Evolutionary conservation across 495 filamentous ascomycete genomes (phyloP).

Genomic region (Astrothelium subdiscretum): DNA sequence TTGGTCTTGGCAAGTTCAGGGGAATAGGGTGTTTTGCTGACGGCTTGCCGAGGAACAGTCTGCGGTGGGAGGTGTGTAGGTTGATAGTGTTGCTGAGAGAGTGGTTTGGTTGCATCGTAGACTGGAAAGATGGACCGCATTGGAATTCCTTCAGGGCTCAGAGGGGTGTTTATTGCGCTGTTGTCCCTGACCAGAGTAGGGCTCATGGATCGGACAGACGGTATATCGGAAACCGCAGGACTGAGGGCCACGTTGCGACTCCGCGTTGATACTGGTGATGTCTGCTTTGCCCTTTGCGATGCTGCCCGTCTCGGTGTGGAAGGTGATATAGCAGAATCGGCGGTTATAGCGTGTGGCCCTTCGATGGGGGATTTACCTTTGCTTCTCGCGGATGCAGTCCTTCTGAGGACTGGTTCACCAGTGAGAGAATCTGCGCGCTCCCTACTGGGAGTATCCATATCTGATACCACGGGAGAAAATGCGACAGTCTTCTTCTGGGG

Average conservation of each 20-base stretch:
- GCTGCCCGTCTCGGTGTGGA: not conserved
- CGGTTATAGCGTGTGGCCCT: not conserved
- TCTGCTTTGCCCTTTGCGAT: not conserved
- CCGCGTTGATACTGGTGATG: not conserved
- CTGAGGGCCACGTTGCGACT: not conserved
- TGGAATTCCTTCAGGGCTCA: constrained; percentile 24
- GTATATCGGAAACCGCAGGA: not conserved
- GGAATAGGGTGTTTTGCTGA: constrained; percentile 46
- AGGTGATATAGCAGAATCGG: not conserved
- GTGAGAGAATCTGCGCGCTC: not conserved
- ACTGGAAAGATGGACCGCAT: constrained; percentile 70
- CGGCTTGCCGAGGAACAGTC: constrained; percentile 43
- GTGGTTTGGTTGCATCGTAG: constrained; percentile 61
- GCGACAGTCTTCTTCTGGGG: constrained; percentile 1
- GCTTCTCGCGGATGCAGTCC: not conserved
- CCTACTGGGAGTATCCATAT: not conserved
- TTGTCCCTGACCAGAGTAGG: constrained; percentile 17
- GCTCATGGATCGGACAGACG: constrained; percentile 1
- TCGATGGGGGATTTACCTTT: not conserved
- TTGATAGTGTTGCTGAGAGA: constrained; percentile 58
- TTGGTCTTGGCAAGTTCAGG: constrained; percentile 21
- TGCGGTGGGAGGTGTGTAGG: constrained; percentile 45
- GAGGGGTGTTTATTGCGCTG: constrained; percentile 17
- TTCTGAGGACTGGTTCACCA: not conserved
- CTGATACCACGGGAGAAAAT: constrained; percentile 1